phyloP scores from a whole-genome alignment of 441 rosid genomes.

The Gossypium gossypioides region DNA sequence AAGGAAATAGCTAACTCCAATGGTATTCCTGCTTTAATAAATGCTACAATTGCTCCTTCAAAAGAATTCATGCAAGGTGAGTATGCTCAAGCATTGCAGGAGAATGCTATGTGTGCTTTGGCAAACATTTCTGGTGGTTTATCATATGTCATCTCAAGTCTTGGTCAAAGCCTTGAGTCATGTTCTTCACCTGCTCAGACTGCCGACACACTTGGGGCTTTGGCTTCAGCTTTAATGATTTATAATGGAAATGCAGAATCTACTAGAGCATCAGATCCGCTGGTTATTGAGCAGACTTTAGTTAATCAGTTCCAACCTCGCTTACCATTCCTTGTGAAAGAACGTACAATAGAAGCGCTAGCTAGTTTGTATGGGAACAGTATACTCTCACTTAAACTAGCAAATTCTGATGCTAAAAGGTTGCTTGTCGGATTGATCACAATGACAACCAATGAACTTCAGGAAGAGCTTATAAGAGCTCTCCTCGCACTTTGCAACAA shows the following conservation, averaged over 20 bases:
- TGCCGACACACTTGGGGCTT: conserved; percentile 97
- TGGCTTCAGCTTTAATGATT: conserved; percentile 98
- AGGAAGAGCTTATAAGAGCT: conserved; percentile 88
- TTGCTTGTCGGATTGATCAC: conserved; percentile 98
- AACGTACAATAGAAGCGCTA: conserved; percentile 97
- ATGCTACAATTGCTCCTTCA: conserved; percentile 97
- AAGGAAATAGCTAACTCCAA: conserved; percentile 75
- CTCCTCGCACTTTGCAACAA: conserved; percentile 75
- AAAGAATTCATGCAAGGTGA: conserved; percentile 99
- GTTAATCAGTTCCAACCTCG: conserved; percentile 85
- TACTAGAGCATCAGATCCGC: conserved; percentile 75
- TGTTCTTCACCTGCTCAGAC: conserved; percentile 90
- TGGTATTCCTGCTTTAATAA: conserved; percentile 89
- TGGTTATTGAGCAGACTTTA: conserved; percentile 69
- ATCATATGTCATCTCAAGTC: conserved; percentile 93
- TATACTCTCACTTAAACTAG: conserved; percentile 61
- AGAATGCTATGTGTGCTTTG: conserved; percentile 98
- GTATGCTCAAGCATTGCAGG: conserved; percentile 94
- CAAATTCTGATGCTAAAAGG: conserved; percentile 82
- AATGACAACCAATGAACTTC: conserved; percentile 92
- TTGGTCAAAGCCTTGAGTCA: conserved; percentile 99
- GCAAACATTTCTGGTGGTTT: conserved; percentile 98
- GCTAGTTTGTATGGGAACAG: conserved; percentile 96
- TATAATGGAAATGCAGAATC: conserved; percentile 83
- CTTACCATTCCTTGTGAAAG: conserved; percentile 83